Percentiles rank a stretch among this genome's conserved stretches.
These are phyloP conservation scores for Lactifluus piperatus DNA, from an alignment of 768 basidiomycete genomes.

Conservation along the genomic window DNA sequence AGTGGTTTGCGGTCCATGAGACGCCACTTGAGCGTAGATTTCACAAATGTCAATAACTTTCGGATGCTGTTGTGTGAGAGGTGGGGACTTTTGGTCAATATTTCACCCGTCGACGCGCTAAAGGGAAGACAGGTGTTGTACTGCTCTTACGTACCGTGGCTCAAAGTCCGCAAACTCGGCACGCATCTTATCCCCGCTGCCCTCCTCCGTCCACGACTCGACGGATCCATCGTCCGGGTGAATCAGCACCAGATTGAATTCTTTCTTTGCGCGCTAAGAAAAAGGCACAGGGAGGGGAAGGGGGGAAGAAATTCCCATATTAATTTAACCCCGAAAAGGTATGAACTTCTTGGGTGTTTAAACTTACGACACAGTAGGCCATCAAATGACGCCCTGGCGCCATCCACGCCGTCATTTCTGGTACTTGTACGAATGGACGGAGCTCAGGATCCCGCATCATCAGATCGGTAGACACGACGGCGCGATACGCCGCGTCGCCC, in stretches of 20 bases:
- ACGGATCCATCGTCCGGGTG: slow-evolving; percentile 34
- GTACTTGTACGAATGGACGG: slow-evolving; percentile 38
- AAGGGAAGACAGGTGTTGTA: too few relatives aligned
- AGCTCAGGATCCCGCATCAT: slow-evolving; percentile 47
- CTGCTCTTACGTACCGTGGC: slow-evolving; percentile 32
- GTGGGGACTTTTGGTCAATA: too few relatives aligned
- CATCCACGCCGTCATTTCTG: slow-evolving; percentile 54
- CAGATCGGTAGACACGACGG: slow-evolving; percentile 36
- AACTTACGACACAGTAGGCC: slow-evolving; percentile 37
- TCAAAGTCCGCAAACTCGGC: slow-evolving; percentile 35
- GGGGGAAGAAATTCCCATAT: too few relatives aligned
- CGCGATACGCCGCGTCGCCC: slow-evolving; percentile 57
- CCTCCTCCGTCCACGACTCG: slow-evolving; percentile 36
- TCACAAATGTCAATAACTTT: slow-evolving; percentile 31
- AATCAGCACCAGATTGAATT: slow-evolving; percentile 31
- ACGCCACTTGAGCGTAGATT: slow-evolving; percentile 35
- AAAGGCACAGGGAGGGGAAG: too few relatives aligned
- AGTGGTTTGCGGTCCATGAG: slow-evolving; percentile 36
- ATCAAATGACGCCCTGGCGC: slow-evolving; percentile 41
- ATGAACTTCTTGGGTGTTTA: neutral
- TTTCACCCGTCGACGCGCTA: too few relatives aligned
- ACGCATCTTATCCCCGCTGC: slow-evolving; percentile 37
- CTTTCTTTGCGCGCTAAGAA: slow-evolving; percentile 29
- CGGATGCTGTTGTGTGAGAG: slow-evolving; percentile 26
- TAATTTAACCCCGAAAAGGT: too few relatives aligned